Percentiles rank a stretch among this genome's conserved stretches.
phyloP scores from a whole-genome alignment of 1,139 yeast species.

The Debaryomyces coudertii region DNA sequence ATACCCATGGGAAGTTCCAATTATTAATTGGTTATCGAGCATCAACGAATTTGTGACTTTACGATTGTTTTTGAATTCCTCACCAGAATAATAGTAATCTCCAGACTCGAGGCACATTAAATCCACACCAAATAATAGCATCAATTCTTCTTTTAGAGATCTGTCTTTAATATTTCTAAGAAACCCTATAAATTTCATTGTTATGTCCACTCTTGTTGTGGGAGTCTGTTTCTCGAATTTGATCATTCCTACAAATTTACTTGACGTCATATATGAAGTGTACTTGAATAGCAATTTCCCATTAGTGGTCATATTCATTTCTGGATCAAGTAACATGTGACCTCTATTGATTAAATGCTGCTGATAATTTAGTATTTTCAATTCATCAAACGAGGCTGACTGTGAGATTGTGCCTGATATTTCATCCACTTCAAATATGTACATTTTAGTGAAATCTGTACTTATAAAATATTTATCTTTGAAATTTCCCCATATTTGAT shows the following conservation, averaged over 20 bases:
- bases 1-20: slow-evolving; percentile 12
- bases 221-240: slow-evolving; percentile 2
- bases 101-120: not conserved
- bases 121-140: slow-evolving; percentile 6
- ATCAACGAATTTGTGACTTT: slow-evolving; percentile 9
- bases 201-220: not conserved
- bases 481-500: slow-evolving; percentile 7
- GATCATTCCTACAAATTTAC: not conserved
- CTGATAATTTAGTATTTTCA: not conserved
- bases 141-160: slow-evolving; percentile 1
- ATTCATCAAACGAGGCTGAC: not conserved
- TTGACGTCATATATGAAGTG: not conserved
- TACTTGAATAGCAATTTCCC: slow-evolving; percentile 4
- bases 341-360: slow-evolving; percentile 1
- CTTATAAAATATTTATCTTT: slow-evolving; percentile 1
- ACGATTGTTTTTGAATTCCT: not conserved
- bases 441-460: not conserved
- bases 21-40: slow-evolving; percentile 3
- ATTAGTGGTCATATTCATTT: not conserved
- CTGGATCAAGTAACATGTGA: slow-evolving; percentile 2
- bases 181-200: not conserved
- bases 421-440: not conserved
- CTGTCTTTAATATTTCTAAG: not conserved
- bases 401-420: not conserved
- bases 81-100: not conserved